Conservation (phyloP, 2,329 filamentous ascomycete genomes). For the Hypoxylon sp. region DNA sequence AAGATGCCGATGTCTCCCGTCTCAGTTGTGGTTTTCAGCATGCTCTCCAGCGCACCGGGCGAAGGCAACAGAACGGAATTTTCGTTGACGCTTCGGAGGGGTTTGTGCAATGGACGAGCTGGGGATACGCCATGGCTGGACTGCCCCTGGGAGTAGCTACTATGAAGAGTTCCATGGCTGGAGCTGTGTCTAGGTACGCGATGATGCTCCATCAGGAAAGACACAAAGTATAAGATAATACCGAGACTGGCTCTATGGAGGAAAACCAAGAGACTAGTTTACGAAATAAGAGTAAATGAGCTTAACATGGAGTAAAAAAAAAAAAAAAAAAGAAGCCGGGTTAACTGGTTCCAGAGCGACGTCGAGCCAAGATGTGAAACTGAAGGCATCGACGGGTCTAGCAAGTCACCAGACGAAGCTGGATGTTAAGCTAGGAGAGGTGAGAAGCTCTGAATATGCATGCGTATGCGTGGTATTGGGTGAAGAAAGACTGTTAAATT, state of each 20-base stretch:
- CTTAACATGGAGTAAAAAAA: constrained; percentile 36
- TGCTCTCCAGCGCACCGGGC: constrained; percentile 66
- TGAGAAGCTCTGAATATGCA: background rate
- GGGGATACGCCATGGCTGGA: constrained; percentile 32
- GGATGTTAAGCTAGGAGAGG: constrained; percentile 11
- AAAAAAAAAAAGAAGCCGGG: constrained; percentile 31
- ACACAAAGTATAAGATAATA: constrained; percentile 5
- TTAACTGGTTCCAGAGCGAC: constrained; percentile 24
- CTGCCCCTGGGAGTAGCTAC: constrained; percentile 41
- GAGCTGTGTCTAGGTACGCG: constrained; percentile 45
- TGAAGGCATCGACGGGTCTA: constrained; percentile 27
- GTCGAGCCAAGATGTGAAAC: constrained; percentile 26
- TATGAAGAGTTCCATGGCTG: constrained; percentile 46
- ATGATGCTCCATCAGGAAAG: constrained; percentile 41
- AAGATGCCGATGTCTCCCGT: constrained; percentile 71
- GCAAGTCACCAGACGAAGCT: constrained; percentile 27
- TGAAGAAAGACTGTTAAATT: constrained; percentile 4
- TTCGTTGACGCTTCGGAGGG: constrained; percentile 55
- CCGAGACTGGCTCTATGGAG: background rate
- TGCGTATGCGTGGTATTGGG: too few relatives aligned
- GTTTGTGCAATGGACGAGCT: constrained; percentile 47
- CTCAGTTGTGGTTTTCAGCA: constrained; percentile 72
- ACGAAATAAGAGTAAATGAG: constrained; percentile 42
- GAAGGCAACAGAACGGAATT: constrained; percentile 55
- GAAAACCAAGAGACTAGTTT: constrained; percentile 27